Conservation (phyloP, 2,329 filamentous ascomycete species). For the Didymella glomerata region DNA sequence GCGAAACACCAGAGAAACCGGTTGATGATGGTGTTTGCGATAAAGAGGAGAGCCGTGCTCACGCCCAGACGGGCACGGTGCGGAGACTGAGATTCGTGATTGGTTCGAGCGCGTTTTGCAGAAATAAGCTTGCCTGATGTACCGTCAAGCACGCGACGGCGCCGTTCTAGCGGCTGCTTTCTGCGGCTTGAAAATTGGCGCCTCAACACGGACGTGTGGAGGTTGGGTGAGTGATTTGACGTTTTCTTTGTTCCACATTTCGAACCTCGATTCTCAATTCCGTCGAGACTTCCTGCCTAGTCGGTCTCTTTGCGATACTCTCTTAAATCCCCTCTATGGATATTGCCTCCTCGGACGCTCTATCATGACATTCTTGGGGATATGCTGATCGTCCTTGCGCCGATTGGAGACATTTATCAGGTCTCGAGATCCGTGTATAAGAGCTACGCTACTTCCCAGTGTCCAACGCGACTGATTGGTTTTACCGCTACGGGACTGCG, state of each 20-base stretch:
- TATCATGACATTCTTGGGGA: too few relatives aligned
- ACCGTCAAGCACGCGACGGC: constrained; percentile 15
- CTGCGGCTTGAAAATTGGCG: constrained; percentile 15
- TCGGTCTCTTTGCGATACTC: too few relatives aligned
- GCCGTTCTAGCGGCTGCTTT: constrained; percentile 12
- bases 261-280: too few relatives aligned
- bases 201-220: constrained; percentile 13
- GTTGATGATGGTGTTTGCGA: constrained; percentile 21
- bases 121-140: constrained; percentile 22
- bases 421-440: too few relatives aligned
- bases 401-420: too few relatives aligned
- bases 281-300: too few relatives aligned
- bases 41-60: constrained; percentile 19
- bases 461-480: too few relatives aligned
- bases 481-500: too few relatives aligned
- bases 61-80: neutral
- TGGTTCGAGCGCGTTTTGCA: neutral
- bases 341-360: too few relatives aligned
- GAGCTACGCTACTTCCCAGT: too few relatives aligned
- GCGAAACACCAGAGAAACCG: constrained; percentile 15
- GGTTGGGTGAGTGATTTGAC: neutral
- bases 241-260: neutral
- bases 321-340: too few relatives aligned
- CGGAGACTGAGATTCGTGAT: neutral
- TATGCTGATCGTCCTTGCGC: too few relatives aligned